A percentile compares a stretch with the other conserved stretches of the same genome.
Evolutionary conservation across 1,284 basidiomycete genomes (phyloP).

Genomic region (Cryptococcus sp.): DNA sequence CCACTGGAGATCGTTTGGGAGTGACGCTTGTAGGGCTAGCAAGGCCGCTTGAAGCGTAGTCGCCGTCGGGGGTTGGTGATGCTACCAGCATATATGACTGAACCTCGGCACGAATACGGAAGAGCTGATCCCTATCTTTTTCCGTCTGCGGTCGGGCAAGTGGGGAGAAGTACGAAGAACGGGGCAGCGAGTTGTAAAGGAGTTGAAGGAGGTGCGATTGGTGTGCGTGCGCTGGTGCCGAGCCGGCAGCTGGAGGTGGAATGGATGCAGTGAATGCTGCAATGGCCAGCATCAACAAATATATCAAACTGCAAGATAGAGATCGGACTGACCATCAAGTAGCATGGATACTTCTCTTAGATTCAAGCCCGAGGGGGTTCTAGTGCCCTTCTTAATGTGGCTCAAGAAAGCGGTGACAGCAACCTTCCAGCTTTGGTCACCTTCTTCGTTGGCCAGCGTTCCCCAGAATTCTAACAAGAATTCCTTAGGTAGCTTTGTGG

Average conservation of each 20-base stretch:
- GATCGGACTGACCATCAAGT: conserved; percentile 36
- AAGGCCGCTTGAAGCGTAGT: conserved; percentile 16
- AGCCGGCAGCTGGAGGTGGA: conserved; percentile 22
- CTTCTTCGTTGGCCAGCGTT: conserved; percentile 38
- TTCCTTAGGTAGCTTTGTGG: conserved; percentile 47
- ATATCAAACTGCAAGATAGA: background rate
- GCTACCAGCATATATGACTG: conserved; percentile 35
- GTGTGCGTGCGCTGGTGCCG: conserved; percentile 24
- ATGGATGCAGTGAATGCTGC: conserved; percentile 37
- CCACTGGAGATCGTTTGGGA: conserved; percentile 16
- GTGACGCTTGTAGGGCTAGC: conserved; percentile 4
- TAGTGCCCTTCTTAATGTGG: conserved; percentile 48
- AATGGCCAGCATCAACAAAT: background rate
- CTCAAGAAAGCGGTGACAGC: conserved; percentile 38
- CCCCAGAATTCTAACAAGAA: conserved; percentile 49
- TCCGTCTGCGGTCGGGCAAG: conserved; percentile 37
- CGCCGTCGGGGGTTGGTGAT: conserved; percentile 15
- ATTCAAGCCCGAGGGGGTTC: conserved; percentile 46
- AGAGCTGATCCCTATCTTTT: conserved; percentile 55
- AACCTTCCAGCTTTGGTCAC: conserved; percentile 42
- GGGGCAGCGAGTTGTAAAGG: conserved; percentile 41
- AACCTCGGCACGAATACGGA: conserved; percentile 48
- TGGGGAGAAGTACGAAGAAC: conserved; percentile 39
- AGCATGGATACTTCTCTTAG: conserved; percentile 46
- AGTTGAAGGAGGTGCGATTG: conserved; percentile 47